These are phyloP conservation scores for Alternaria arbusti DNA, from an alignment of 2,329 filamentous ascomycete species.

Conservation along the genomic window DNA sequence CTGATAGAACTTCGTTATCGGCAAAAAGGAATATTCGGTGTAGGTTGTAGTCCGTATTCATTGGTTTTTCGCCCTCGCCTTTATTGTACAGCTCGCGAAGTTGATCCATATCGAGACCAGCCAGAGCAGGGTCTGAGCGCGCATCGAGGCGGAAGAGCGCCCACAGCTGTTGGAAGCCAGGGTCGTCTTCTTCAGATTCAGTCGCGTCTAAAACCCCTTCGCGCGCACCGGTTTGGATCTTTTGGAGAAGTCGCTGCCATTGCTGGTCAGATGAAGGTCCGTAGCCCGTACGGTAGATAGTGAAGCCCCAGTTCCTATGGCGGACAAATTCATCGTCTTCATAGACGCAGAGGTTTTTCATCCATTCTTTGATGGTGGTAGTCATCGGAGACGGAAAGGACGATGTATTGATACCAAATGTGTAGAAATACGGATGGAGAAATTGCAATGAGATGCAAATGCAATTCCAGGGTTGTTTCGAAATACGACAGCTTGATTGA, in stretches of 20 bases:
- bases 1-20: conserved; percentile 14
- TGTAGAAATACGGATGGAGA: not conserved
- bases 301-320: conserved; percentile 19
- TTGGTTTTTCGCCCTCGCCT: conserved; percentile 13
- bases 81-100: conserved; percentile 18
- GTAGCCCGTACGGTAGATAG: conserved; percentile 23
- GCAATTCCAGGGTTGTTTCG: not conserved
- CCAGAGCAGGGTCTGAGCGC: conserved; percentile 15
- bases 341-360: not conserved
- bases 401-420: not conserved
- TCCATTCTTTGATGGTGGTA: not conserved
- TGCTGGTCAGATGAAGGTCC: conserved; percentile 15
- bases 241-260: conserved; percentile 21
- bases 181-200: conserved; percentile 3
- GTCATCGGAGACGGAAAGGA: not conserved
- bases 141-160: conserved; percentile 21
- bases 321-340: not conserved
- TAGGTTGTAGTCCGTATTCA: conserved; percentile 9
- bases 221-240: conserved; percentile 6
- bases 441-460: not conserved
- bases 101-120: conserved; percentile 15
- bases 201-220: not conserved
- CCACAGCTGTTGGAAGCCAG: conserved; percentile 9
- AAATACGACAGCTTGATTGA: not conserved
- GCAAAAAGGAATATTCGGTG: conserved; percentile 14